Percentiles rank a stretch among this genome's conserved stretches.
phyloP scores from a whole-genome alignment of 768 basidiomycete species.

The Suillus occidentalis region DNA sequence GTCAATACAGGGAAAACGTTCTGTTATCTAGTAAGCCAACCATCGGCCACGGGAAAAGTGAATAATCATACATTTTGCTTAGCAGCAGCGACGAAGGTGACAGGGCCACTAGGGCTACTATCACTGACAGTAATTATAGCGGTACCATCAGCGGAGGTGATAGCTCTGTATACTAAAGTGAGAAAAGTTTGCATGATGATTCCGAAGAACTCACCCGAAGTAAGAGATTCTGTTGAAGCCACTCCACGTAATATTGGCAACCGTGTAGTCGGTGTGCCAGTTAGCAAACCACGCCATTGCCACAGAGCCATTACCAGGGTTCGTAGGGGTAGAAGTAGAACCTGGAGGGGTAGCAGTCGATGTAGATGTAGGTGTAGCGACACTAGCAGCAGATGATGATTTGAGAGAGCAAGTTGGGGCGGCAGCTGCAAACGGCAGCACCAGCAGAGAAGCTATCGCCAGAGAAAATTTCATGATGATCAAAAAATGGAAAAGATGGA shows the following conservation, averaged over 20 bases:
- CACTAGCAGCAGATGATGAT: slow-evolving; percentile 5
- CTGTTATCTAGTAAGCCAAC: slow-evolving; percentile 28
- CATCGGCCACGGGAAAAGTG: no score
- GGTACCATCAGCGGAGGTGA: slow-evolving; percentile 17
- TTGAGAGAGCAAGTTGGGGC: slow-evolving; percentile 29
- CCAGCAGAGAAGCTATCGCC: slow-evolving; percentile 22
- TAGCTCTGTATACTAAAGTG: background rate
- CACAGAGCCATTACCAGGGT: slow-evolving; percentile 28
- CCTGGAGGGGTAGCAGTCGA: slow-evolving; percentile 12
- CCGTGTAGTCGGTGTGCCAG: slow-evolving; percentile 54
- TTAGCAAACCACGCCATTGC: slow-evolving; percentile 71
- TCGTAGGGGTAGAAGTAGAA: background rate
- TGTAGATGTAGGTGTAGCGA: slow-evolving; percentile 6
- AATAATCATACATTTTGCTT: slow-evolving; percentile 22
- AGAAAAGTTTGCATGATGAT: background rate
- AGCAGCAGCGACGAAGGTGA: slow-evolving; percentile 25
- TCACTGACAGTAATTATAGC: slow-evolving; percentile 15
- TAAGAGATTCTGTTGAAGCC: slow-evolving; percentile 70
- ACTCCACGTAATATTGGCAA: slow-evolving; percentile 59
- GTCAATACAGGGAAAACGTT: slow-evolving; percentile 57
- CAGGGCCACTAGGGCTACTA: slow-evolving; percentile 9
- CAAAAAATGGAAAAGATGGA: background rate
- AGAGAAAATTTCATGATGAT: slow-evolving; percentile 17
- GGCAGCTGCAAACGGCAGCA: slow-evolving; percentile 28
- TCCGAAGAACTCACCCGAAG: slow-evolving; percentile 43